Evolutionary conservation across 352 stramenopile genomes (phyloP), one percentile per base, ranked within the genome.

Genomic region (Pilasporangium apinafurcum): DNA sequence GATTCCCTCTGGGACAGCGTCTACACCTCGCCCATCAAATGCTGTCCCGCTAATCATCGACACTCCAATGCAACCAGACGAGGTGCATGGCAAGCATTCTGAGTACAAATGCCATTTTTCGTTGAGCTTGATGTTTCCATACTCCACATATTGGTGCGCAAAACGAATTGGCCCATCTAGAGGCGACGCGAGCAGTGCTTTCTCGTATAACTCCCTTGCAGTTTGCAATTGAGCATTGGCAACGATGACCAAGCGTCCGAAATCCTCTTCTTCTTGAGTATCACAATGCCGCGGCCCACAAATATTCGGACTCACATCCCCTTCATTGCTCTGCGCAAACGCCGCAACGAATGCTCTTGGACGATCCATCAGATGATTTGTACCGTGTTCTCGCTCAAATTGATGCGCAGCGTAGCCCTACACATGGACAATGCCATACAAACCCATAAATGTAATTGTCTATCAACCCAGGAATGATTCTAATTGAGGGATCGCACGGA

Each of bases 311-410:
- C 84, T 96, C 45, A 97, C 91, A 50, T 97, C 91, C 31, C 88
- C 91, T 55, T 96, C 81, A 39, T 97, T 97, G 43, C 86, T 96
- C 46, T 95, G 91, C 7, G 87, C 88, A 56, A 97, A 97, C 1
- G 90, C 88, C 0, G 90, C 86, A 6, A 97, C 86, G 41, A 97
- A 97, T n/a, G 62, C 72, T 10, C 84, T 68, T 20, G 79, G 80
- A 10, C 82, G 73, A 37, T 92, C 74, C 51, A 95, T 64, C 36
- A 92, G 56, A 46, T 93, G 73, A 34, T 73, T 67, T 5, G 73
- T 87, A 25, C 92, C 92, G 16, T 72, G 61, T 37, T 93, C 67
- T 26, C 77, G 68, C 56, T 97, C 89, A 55, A 97, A 94, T 22
- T 89, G 53, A 33, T 96, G 86, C 1, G 80, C 82, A 0, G 86